Evolutionary conservation across 345 rosid genomes (phyloP), one percentile per base, ranked within the genome.

Genomic region (Salix purpurea): DNA sequence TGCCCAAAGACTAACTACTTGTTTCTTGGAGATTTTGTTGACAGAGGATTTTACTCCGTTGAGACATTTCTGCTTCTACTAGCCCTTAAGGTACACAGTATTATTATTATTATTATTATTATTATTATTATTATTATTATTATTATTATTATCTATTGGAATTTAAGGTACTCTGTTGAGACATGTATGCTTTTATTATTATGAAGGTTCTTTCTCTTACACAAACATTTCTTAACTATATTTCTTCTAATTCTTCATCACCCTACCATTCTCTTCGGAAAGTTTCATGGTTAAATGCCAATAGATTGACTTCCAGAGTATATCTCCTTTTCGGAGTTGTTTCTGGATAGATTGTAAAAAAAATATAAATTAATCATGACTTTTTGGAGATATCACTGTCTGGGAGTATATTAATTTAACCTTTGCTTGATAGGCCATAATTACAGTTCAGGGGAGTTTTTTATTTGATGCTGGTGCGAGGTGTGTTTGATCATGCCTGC

Each of bases 21-120:
- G 84, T 96, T 96, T 86, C 96, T 96, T 77, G 98, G 97, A 74
- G 98, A 96, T 85, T 94, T 96, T 89, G 99, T 96, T 70, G 99
- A 94, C 70, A 85, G 98, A 83, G 99, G 99, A 69, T 94, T 86
- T 85, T 90, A 96, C 84, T 94, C 98, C 4, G 99, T 96, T 21
- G 99, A 94, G 86, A 94, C 99, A 3, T 96, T 94, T 84, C 88
- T 94, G 79, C 98, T 96, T 76, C 87, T 94, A 32, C 88, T 96
- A 68, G 98, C 99, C 50, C 88, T 94, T 62, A 96, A 96, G 98
- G 99, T 96, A 81, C 1, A 23, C 58, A 64, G 66, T 8, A 7
- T 34, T 34, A 34, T 34, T 34, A 34, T 34, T 34, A 34, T 34
- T 34, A 34, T 34, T 34, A 34, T 34, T 34, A 34, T 34, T 34